Conservation (phyloP, 2,329 filamentous ascomycete genomes). For the Ceratocystis diversiconidia region DNA sequence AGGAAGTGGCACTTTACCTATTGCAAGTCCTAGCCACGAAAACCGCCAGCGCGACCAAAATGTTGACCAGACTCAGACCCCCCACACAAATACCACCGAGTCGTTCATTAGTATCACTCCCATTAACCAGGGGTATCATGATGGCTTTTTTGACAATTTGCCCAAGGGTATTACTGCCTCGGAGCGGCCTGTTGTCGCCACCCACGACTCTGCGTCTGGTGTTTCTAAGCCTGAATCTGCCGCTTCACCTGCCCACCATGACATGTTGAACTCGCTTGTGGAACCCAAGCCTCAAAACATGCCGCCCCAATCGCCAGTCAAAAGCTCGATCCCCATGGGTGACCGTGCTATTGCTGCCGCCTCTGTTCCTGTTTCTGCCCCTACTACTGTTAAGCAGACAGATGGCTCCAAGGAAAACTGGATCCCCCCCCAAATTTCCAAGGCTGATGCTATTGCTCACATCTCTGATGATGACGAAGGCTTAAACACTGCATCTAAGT, state of each 20-base stretch:
- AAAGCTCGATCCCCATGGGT: not conserved
- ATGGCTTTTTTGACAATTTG: conserved; percentile 8
- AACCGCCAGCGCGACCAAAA: conserved; percentile 28
- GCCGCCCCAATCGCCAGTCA: conserved; percentile 7
- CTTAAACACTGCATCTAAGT: conserved; percentile 9
- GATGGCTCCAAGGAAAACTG: conserved; percentile 8
- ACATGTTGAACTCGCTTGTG: conserved; percentile 14
- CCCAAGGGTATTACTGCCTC: not conserved
- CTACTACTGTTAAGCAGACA: not conserved
- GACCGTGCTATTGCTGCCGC: conserved; percentile 7
- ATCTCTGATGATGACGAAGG: conserved; percentile 20
- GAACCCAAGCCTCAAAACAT: conserved; percentile 16
- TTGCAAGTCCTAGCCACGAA: conserved; percentile 32
- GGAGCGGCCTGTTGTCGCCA: conserved; percentile 4
- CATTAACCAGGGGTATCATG: conserved; percentile 15
- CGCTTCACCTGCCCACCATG: not conserved
- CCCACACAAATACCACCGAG: conserved; percentile 16
- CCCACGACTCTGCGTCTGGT: conserved; percentile 4
- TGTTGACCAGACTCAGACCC: conserved; percentile 26
- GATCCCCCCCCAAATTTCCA: not conserved
- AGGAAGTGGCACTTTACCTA: conserved; percentile 29
- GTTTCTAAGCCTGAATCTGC: conserved; percentile 6
- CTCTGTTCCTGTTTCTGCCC: not conserved
- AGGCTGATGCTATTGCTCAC: not conserved
- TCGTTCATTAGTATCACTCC: conserved; percentile 15